Conservation (phyloP, 768 basidiomycete species). For the Podaxis carcinomalis region DNA sequence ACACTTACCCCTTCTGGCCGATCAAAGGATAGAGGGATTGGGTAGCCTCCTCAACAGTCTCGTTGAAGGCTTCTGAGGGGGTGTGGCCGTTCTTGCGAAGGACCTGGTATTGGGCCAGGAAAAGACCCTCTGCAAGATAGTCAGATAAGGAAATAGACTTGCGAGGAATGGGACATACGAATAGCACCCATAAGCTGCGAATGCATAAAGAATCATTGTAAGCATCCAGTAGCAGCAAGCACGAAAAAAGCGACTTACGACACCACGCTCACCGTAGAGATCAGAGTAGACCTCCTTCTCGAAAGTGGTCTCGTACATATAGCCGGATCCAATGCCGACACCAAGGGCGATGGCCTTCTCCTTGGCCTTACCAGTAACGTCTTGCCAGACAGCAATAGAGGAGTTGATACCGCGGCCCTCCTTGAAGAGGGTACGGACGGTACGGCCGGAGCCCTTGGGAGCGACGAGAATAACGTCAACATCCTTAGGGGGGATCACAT, state of each 20-base stretch:
- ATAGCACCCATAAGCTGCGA: constrained; percentile 93
- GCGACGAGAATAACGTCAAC: constrained; percentile 99
- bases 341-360: constrained; percentile 96
- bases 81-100: constrained; percentile 95
- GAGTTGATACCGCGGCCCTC: constrained; percentile 99
- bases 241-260: constrained; percentile 53
- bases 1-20: constrained; percentile 80
- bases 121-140: constrained; percentile 75
- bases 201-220: constrained; percentile 10
- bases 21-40: constrained; percentile 97
- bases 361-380: constrained; percentile 95
- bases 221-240: neutral
- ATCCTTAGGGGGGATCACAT: constrained; percentile 86
- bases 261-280: constrained; percentile 99
- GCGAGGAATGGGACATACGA: constrained; percentile 44
- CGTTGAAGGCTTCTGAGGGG: constrained; percentile 99
- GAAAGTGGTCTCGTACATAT: constrained; percentile 98
- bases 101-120: constrained; percentile 98
- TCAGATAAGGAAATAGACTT: constrained; percentile 4
- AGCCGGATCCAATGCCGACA: constrained; percentile 93
- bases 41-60: constrained; percentile 99
- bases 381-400: constrained; percentile 92
- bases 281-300: constrained; percentile 99
- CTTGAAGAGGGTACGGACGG: constrained; percentile 99
- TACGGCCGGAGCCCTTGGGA: constrained; percentile 97